Evolutionary conservation across 2,329 filamentous ascomycete genomes (phyloP).

Genomic region (Ascochyta fabae): DNA sequence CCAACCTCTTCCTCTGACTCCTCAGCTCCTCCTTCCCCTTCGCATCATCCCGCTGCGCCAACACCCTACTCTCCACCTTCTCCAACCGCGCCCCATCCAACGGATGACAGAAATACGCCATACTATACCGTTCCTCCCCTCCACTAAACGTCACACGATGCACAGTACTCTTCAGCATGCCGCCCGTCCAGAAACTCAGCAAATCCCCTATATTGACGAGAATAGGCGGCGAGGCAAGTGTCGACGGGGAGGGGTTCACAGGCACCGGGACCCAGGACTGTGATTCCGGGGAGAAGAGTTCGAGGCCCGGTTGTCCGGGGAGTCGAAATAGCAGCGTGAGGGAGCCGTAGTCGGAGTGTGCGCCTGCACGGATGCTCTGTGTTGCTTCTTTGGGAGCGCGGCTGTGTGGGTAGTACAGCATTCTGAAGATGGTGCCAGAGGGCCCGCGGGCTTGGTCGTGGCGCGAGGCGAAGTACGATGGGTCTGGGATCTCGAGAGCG

Average conservation of each 20-base stretch:
- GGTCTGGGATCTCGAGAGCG: constrained; percentile 66
- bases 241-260: constrained; percentile 63
- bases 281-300: constrained; percentile 69
- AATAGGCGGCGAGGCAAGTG: constrained; percentile 56
- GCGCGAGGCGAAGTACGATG: constrained; percentile 66
- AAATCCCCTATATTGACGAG: constrained; percentile 75
- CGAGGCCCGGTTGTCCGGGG: constrained; percentile 82
- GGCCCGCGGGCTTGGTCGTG: constrained; percentile 61
- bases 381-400: no score
- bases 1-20: constrained; percentile 52
- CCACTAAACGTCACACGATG: constrained; percentile 79
- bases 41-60: constrained; percentile 50
- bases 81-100: constrained; percentile 61
- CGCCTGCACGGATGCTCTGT: constrained; percentile 74
- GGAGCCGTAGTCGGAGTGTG: constrained; percentile 85
- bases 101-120: constrained; percentile 70
- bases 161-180: constrained; percentile 83
- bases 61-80: constrained; percentile 60
- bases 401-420: constrained; percentile 60
- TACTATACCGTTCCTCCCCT: constrained; percentile 60
- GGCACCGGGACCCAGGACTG: constrained; percentile 54
- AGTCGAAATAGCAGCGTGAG: constrained; percentile 82
- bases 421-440: constrained; percentile 58
- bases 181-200: constrained; percentile 87
- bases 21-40: constrained; percentile 40